Evolutionary conservation across 345 rosid species (phyloP).

Genomic region (Aquilaria sinensis): DNA sequence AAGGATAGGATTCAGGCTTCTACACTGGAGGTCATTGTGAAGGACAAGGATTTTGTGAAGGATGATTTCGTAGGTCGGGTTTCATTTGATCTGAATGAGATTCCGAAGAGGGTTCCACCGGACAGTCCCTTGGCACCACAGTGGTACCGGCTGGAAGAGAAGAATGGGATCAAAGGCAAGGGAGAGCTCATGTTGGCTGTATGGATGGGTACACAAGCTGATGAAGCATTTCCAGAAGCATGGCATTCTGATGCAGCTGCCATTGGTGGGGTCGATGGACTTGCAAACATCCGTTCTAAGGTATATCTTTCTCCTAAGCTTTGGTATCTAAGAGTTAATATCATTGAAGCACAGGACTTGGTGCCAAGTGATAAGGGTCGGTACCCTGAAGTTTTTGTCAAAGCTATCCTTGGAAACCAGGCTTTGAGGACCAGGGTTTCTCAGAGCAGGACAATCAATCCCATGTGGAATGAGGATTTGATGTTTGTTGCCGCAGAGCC

Average conservation of each 20-base stretch:
- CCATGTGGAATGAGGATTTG: constrained; percentile 94
- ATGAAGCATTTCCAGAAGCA: constrained; percentile 96
- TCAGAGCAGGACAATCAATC: constrained; percentile 54
- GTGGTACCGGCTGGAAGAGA: constrained; percentile 84
- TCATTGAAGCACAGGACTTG: constrained; percentile 91
- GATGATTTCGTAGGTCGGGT: constrained; percentile 82
- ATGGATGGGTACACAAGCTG: constrained; percentile 98
- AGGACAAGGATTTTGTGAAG: constrained; percentile 77
- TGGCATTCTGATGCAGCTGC: constrained; percentile 97
- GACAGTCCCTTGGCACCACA: constrained; percentile 95
- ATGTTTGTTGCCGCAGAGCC: constrained; percentile 96
- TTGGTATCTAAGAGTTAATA: constrained; percentile 91
- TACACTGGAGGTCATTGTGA: constrained; percentile 63
- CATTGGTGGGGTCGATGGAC: constrained; percentile 66
- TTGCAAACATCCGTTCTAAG: constrained; percentile 80
- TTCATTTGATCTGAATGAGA: constrained; percentile 64
- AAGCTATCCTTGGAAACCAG: constrained; percentile 59
- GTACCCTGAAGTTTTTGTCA: constrained; percentile 78
- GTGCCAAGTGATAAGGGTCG: constrained; percentile 52
- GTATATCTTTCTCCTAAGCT: constrained; percentile 92
- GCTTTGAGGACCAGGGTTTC: constrained; percentile 55
- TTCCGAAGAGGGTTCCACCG: constrained; percentile 87
- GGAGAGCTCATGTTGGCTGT: constrained; percentile 94
- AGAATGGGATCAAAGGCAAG: constrained; percentile 54
- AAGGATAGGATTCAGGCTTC: constrained; percentile 62